Conservation (phyloP, 73 alveolate genomes). For the Uronychia setigera region DNA sequence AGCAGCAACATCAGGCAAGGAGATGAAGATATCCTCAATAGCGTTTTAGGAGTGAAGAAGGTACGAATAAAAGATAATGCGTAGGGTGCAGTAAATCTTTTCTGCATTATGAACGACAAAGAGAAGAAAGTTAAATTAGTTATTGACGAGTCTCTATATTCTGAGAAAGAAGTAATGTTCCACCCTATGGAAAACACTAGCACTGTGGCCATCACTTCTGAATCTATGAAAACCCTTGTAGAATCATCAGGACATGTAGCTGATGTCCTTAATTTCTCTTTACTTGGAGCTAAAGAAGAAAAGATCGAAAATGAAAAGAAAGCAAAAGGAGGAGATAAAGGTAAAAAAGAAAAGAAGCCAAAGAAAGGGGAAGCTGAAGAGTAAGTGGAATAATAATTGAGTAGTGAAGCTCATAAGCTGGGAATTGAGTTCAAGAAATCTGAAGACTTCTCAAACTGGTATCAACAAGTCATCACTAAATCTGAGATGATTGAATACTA, state of each 20-base stretch:
- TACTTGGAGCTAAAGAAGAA: constrained; percentile 32
- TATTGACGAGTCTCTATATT: constrained; percentile 81
- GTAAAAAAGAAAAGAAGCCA: constrained; percentile 60
- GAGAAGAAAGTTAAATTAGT: constrained; percentile 85
- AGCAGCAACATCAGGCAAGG: constrained; percentile 93
- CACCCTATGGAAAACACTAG: constrained; percentile 95
- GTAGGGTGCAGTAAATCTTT: constrained; percentile 91
- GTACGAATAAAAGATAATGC: not conserved
- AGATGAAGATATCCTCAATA: constrained; percentile 78
- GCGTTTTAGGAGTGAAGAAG: constrained; percentile 74
- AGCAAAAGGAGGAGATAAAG: constrained; percentile 71
- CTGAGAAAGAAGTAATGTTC: constrained; percentile 73
- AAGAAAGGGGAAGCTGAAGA: constrained; percentile 69
- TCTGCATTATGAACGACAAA: constrained; percentile 88
- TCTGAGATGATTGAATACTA: constrained; percentile 99
- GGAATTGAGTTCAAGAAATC: constrained; percentile 89
- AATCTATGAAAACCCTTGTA: constrained; percentile 69
- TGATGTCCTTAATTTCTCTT: constrained; percentile 60
- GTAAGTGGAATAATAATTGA: not conserved
- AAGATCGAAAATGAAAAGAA: constrained; percentile 65
- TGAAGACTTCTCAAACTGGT: constrained; percentile 96
- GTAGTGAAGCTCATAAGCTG: constrained; percentile 50
- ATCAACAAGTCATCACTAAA: constrained; percentile 95
- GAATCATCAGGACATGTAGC: constrained; percentile 71
- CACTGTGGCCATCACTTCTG: constrained; percentile 83